Conservation (phyloP, 331 rosid species). For the Saraca asoca region DNA sequence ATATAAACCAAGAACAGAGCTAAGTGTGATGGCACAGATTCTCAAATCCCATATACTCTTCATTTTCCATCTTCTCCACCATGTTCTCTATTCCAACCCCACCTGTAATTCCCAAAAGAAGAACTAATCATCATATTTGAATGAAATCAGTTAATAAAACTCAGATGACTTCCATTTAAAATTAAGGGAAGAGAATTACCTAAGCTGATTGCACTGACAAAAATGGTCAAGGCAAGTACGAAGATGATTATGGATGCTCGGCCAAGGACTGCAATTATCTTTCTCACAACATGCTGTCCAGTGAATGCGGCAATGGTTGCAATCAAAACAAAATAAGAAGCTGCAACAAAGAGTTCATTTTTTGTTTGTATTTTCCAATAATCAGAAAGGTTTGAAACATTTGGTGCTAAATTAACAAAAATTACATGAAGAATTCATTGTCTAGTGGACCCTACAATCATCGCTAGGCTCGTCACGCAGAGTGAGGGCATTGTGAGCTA, state of each 20-base stretch:
- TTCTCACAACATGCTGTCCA: slow-evolving; percentile 80
- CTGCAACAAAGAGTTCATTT: slow-evolving; percentile 43
- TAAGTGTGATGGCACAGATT: slow-evolving; percentile 50
- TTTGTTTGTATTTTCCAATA: background rate
- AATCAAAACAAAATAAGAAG: slow-evolving; percentile 62
- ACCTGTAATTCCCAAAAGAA: slow-evolving; percentile 43
- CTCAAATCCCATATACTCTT: slow-evolving; percentile 79
- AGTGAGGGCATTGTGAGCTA: too few relatives aligned
- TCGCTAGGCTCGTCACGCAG: too few relatives aligned
- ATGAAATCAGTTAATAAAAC: slow-evolving; percentile 8
- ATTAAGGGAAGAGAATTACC: slow-evolving; percentile 42
- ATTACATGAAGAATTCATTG: background rate
- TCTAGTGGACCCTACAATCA: too few relatives aligned
- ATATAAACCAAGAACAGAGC: background rate
- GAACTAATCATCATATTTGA: slow-evolving; percentile 3
- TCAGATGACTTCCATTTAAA: background rate
- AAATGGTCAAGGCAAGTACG: slow-evolving; percentile 69
- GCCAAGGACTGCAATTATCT: slow-evolving; percentile 59
- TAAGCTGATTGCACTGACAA: slow-evolving; percentile 75
- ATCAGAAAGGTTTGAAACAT: background rate
- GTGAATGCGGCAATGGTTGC: slow-evolving; percentile 70
- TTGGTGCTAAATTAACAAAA: background rate
- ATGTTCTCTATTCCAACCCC: slow-evolving; percentile 76
- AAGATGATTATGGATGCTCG: slow-evolving; percentile 76
- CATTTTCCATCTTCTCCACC: slow-evolving; percentile 69